A percentile compares a stretch with the other conserved stretches of the same genome.
Evolutionary conservation across 805 yeast genomes (phyloP).

Genomic region (Saturnispora galanensis): DNA sequence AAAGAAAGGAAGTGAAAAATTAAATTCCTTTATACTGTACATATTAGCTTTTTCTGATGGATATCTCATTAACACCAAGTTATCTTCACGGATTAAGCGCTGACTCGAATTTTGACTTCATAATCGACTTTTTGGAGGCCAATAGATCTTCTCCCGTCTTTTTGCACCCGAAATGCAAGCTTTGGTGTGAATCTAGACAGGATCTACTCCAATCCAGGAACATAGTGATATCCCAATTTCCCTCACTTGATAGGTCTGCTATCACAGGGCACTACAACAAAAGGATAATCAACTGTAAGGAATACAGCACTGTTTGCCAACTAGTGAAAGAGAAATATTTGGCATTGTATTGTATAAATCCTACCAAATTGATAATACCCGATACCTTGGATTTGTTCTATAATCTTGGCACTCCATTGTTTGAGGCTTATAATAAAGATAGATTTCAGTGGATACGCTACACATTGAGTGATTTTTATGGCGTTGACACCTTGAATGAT

Average conservation of each 20-base stretch:
- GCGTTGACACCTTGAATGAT: background rate
- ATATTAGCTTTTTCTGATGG: background rate
- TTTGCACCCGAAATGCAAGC: conserved; percentile 1
- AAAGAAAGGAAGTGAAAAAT: background rate
- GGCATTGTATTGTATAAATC: conserved; percentile 3
- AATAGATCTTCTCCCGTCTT: conserved; percentile 2
- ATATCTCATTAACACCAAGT: background rate
- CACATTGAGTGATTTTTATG: conserved; percentile 1
- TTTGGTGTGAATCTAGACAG: background rate
- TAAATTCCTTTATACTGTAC: background rate
- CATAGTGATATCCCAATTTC: background rate
- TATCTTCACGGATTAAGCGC: background rate
- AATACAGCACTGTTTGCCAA: background rate
- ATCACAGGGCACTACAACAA: background rate
- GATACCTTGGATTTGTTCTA: conserved; percentile 5
- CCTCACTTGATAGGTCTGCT: background rate
- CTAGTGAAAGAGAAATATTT: background rate
- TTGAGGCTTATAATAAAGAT: conserved; percentile 1
- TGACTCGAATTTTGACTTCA: background rate
- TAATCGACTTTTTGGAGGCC: background rate
- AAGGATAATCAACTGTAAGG: background rate
- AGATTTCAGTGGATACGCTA: conserved; percentile 3
- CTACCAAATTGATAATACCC: conserved; percentile 1
- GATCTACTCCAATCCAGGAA: background rate
- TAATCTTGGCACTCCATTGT: background rate